Percentiles rank a stretch among this genome's conserved stretches.
Conservation (phyloP, 805 yeast genomes). For the Myxozyma mucilagina region DNA sequence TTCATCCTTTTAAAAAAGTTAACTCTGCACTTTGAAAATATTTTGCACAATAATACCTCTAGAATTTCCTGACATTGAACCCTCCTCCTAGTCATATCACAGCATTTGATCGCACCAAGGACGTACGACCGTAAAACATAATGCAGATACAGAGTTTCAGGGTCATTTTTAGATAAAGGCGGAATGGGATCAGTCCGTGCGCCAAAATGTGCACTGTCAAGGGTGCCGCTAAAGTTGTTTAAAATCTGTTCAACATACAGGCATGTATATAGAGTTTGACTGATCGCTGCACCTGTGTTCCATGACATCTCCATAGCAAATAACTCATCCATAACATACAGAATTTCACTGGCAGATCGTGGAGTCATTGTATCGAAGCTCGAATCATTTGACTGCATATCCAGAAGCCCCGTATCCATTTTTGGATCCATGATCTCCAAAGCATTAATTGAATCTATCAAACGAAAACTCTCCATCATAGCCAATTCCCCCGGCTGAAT, state of each 20-base stretch:
- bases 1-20: constrained; percentile 22
- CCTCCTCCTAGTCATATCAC: constrained; percentile 14
- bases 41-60: constrained; percentile 8
- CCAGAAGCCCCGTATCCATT: constrained; percentile 76
- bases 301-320: constrained; percentile 62
- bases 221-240: constrained; percentile 34
- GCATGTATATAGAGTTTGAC: constrained; percentile 77
- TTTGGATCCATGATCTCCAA: constrained; percentile 67
- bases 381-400: constrained; percentile 46
- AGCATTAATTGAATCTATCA: constrained; percentile 85
- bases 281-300: constrained; percentile 71
- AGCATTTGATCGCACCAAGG: constrained; percentile 13
- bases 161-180: neutral
- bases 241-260: constrained; percentile 66
- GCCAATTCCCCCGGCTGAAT: constrained; percentile 57
- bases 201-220: constrained; percentile 23
- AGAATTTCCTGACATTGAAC: constrained; percentile 13
- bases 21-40: neutral
- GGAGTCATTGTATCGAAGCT: constrained; percentile 45
- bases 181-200: neutral
- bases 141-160: constrained; percentile 10
- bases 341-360: constrained; percentile 46
- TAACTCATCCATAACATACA: constrained; percentile 56
- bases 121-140: constrained; percentile 18
- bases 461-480: constrained; percentile 58